These are phyloP conservation scores for Middelhovenomyces tepae DNA, from an alignment of 805 yeast species.

Conservation along the genomic window DNA sequence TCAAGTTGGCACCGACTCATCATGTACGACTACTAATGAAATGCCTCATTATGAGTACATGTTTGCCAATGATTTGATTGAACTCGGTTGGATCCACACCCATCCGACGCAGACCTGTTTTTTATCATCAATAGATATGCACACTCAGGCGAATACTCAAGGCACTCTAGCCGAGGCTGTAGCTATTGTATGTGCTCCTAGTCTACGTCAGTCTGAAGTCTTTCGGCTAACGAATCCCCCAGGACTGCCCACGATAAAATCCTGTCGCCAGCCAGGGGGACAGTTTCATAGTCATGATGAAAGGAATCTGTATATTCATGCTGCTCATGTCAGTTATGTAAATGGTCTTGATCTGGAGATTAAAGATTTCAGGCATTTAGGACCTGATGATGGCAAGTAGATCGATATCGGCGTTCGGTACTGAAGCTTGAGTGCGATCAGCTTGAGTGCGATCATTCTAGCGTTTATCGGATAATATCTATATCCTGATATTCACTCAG, in stretches of 20 bases:
- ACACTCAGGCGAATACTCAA: slow-evolving; percentile 61
- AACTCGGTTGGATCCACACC: slow-evolving; percentile 70
- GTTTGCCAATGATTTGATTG: slow-evolving; percentile 47
- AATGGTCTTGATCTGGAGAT: no score
- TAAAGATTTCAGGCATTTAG: no score
- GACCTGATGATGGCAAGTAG: no score
- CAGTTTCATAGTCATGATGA: slow-evolving; percentile 63
- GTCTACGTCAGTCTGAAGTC: slow-evolving; percentile 40
- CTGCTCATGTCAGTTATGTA: no score
- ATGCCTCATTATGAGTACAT: slow-evolving; percentile 48
- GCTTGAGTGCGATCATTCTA: no score
- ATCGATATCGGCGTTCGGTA: no score
- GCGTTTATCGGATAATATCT: no score
- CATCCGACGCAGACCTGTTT: slow-evolving; percentile 70
- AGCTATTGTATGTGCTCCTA: slow-evolving; percentile 59
- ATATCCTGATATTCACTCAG: no score
- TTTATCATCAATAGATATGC: slow-evolving; percentile 55
- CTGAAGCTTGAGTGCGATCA: no score
- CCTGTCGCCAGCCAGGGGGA: slow-evolving; percentile 38
- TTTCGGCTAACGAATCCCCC: slow-evolving; percentile 60
- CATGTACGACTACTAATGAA: slow-evolving; percentile 54
- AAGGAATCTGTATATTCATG: slow-evolving; percentile 39
- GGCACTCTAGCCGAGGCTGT: slow-evolving; percentile 62
- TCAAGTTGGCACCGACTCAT: slow-evolving; percentile 53
- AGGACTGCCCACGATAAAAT: slow-evolving; percentile 47